phyloP scores from a whole-genome alignment of 192 early-diverging fungal species.

The Rhizophagus clarus region DNA sequence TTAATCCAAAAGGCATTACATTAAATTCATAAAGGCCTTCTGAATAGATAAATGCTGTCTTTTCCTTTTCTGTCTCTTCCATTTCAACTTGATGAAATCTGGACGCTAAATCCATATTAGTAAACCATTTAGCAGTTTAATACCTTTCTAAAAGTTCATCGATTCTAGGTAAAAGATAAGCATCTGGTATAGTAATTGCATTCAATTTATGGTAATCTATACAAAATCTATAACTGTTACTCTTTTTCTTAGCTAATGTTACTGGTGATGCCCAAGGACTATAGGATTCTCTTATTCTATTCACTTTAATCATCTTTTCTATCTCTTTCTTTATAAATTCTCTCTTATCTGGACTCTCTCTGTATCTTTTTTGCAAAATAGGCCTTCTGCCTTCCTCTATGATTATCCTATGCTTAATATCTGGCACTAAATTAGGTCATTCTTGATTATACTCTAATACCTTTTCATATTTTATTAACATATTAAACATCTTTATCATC shows the following conservation, averaged over 20 bases:
- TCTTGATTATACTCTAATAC: too few relatives aligned
- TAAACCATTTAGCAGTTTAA: conserved; percentile 17
- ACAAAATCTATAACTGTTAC: conserved; percentile 37
- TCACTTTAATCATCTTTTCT: background rate
- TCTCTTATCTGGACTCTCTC: too few relatives aligned
- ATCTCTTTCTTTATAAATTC: too few relatives aligned
- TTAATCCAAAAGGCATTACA: too few relatives aligned
- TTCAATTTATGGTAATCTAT: conserved; percentile 50
- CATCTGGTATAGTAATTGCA: conserved; percentile 37
- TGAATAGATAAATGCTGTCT: conserved; percentile 34
- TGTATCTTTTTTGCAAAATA: too few relatives aligned
- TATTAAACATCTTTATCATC: too few relatives aligned
- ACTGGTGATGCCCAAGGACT: conserved; percentile 36
- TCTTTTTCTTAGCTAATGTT: conserved; percentile 44
- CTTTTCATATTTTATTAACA: too few relatives aligned
- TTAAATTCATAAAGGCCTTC: too few relatives aligned
- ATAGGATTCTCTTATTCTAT: background rate
- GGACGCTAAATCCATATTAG: conserved; percentile 13
- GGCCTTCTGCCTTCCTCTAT: too few relatives aligned
- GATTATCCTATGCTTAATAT: too few relatives aligned
- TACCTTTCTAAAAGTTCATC: conserved; percentile 35
- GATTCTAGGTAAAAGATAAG: conserved; percentile 45
- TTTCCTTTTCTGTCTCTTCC: conserved; percentile 19
- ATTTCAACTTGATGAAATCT: conserved; percentile 32
- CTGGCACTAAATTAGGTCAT: too few relatives aligned